Evolutionary conservation across 1,284 basidiomycete genomes (phyloP).

Genomic region (Caloboletus firmus): DNA sequence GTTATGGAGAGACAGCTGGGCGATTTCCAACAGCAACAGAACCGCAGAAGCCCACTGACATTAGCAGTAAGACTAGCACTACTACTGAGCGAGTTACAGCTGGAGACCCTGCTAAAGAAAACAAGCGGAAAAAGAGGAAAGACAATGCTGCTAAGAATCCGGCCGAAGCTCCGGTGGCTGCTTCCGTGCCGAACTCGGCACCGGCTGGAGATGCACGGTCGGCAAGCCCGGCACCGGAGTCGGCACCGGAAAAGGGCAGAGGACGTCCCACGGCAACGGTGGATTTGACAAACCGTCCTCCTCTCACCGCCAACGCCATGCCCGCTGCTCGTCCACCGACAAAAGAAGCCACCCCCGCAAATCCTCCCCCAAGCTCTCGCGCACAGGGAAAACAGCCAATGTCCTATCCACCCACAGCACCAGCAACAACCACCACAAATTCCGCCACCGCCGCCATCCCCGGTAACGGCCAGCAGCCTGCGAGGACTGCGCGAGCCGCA

Average conservation of each 20-base stretch:
- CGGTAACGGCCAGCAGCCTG: conserved; percentile 40
- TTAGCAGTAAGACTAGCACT: conserved; percentile 33
- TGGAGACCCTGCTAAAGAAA: conserved; percentile 33
- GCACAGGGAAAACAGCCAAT: conserved; percentile 79
- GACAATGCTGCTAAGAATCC: conserved; percentile 14
- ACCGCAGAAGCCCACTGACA: conserved; percentile 11
- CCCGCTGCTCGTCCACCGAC: conserved; percentile 40
- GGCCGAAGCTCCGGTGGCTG: conserved; percentile 27
- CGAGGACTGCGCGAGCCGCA: conserved; percentile 55
- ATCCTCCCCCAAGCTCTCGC: conserved; percentile 59
- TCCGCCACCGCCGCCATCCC: conserved; percentile 35
- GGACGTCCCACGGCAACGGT: conserved; percentile 41
- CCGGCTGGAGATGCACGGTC: conserved; percentile 12
- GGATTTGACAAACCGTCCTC: conserved; percentile 39
- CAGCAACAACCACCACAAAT: conserved; percentile 33
- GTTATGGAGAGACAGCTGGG: conserved; percentile 38
- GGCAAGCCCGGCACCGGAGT: conserved; percentile 35
- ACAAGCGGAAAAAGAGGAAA: conserved; percentile 39
- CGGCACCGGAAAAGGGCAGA: conserved; percentile 37
- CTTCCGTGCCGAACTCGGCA: conserved; percentile 35
- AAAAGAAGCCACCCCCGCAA: conserved; percentile 40
- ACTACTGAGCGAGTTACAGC: conserved; percentile 16
- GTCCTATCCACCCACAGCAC: conserved; percentile 45
- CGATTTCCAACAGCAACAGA: conserved; percentile 13
- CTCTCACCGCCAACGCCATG: conserved; percentile 45